Conservation (phyloP, 441 rosid genomes). For the Arabidopsis lyrata region DNA sequence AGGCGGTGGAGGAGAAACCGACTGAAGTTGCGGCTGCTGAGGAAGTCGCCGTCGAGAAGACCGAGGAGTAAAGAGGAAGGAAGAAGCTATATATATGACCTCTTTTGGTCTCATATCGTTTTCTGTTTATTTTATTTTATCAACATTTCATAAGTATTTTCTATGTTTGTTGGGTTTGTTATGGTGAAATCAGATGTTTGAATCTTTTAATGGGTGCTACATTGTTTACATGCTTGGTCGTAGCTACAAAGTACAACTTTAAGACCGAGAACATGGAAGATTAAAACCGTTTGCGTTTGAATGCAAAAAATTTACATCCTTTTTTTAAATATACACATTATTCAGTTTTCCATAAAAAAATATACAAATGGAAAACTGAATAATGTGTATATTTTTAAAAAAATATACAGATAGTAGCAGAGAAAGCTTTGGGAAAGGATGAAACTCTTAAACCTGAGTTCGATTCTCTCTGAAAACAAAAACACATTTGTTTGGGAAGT, state of each 20-base stretch:
- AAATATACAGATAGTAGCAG: too few species aligned
- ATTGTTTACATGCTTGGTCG: neutral
- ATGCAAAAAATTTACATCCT: neutral
- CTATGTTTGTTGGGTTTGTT: conserved; percentile 29
- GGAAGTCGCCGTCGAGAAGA: conserved; percentile 36
- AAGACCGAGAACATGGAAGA: neutral
- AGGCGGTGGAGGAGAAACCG: conserved; percentile 9
- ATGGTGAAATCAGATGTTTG: conserved; percentile 26
- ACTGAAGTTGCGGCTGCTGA: conserved; percentile 16
- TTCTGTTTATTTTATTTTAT: conserved; percentile 1
- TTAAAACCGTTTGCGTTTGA: neutral
- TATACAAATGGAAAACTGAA: too few species aligned
- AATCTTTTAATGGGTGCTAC: neutral
- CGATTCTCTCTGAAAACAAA: too few species aligned
- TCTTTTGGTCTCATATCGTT: conserved; percentile 29
- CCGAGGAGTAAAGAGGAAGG: conserved; percentile 28
- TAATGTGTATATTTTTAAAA: too few species aligned
- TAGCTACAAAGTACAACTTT: neutral
- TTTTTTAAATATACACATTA: neutral
- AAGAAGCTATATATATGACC: conserved; percentile 19
- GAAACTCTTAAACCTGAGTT: too few species aligned
- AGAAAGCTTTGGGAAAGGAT: too few species aligned
- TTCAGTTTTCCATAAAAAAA: neutral
- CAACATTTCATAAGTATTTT: conserved; percentile 1
- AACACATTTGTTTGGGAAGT: too few species aligned